Evolutionary conservation across 2,329 filamentous ascomycete species (phyloP).

Genomic region (Cercospora sojina): DNA sequence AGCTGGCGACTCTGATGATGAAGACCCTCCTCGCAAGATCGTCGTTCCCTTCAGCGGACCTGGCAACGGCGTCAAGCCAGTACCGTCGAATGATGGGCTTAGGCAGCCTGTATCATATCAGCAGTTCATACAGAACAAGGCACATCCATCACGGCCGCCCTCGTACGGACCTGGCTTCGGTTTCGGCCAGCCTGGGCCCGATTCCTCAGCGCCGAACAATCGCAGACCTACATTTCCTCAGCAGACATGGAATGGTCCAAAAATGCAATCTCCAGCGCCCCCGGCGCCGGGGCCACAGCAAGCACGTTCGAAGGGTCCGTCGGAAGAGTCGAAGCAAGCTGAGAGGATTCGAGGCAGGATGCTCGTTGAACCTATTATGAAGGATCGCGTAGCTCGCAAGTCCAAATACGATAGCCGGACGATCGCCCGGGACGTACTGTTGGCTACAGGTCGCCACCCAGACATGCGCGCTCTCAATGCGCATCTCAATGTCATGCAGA

Average conservation of each 20-base stretch:
- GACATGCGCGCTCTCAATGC: slow-evolving; percentile 58
- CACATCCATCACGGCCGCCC: slow-evolving; percentile 6
- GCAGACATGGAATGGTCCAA: slow-evolving; percentile 8
- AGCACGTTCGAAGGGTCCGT: slow-evolving; percentile 30
- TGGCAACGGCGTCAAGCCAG: slow-evolving; percentile 7
- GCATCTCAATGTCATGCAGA: slow-evolving; percentile 51
- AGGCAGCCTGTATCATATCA: slow-evolving; percentile 23
- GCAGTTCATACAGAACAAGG: slow-evolving; percentile 18
- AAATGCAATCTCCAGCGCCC: slow-evolving; percentile 14
- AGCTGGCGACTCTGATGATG: slow-evolving; percentile 44
- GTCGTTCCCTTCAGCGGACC: slow-evolving; percentile 26
- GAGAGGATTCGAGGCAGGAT: slow-evolving; percentile 37
- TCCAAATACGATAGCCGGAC: slow-evolving; percentile 60
- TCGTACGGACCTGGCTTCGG: not conserved
- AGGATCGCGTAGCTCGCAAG: slow-evolving; percentile 49
- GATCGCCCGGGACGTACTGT: slow-evolving; percentile 63
- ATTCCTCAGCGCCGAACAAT: not conserved
- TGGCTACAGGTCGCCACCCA: slow-evolving; percentile 62
- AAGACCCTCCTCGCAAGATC: slow-evolving; percentile 45
- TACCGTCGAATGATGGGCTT: slow-evolving; percentile 16
- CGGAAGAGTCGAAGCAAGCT: slow-evolving; percentile 32
- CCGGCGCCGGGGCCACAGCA: slow-evolving; percentile 10
- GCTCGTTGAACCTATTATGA: slow-evolving; percentile 49
- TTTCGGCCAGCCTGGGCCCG: not conserved
- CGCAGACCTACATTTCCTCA: slow-evolving; percentile 4